These are phyloP conservation scores for Chalara sp. DNA, from an alignment of 2,329 filamentous ascomycete genomes.

Conservation along the genomic window DNA sequence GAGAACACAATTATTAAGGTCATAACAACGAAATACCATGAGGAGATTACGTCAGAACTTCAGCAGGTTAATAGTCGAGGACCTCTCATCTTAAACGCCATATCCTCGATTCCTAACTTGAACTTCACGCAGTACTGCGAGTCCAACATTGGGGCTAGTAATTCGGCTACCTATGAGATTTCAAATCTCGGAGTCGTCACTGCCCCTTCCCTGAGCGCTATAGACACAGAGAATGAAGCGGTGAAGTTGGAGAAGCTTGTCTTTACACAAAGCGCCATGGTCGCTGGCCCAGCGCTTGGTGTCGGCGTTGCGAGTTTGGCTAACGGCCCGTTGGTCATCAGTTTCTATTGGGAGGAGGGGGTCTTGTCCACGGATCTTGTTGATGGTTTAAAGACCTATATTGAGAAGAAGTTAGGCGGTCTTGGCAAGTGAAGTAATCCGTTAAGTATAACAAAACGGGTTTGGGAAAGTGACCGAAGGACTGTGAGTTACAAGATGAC, in stretches of 20 bases:
- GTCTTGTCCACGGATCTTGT: conserved; percentile 12
- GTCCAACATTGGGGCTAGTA: conserved; percentile 3
- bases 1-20: background rate
- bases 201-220: background rate
- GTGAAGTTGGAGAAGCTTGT: conserved; percentile 11
- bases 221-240: background rate
- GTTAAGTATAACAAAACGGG: too few relatives aligned
- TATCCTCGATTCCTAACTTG: background rate
- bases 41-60: too few relatives aligned
- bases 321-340: conserved; percentile 13
- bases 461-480: too few relatives aligned
- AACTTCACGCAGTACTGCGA: conserved; percentile 1
- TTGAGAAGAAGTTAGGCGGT: background rate
- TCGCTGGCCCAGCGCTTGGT: conserved; percentile 12
- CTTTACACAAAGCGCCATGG: conserved; percentile 17
- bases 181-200: conserved; percentile 18
- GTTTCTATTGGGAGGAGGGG: conserved; percentile 17
- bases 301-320: conserved; percentile 9
- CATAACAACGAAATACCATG: too few relatives aligned
- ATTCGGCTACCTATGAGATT: conserved; percentile 14
- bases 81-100: conserved; percentile 1
- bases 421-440: background rate
- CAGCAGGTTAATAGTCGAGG: too few relatives aligned
- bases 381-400: conserved; percentile 2
- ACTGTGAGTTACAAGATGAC: too few relatives aligned